Percentiles rank a stretch among this genome's conserved stretches.
phyloP scores from a whole-genome alignment of 2,329 filamentous ascomycete species.

The Trichophaea hybrida region DNA sequence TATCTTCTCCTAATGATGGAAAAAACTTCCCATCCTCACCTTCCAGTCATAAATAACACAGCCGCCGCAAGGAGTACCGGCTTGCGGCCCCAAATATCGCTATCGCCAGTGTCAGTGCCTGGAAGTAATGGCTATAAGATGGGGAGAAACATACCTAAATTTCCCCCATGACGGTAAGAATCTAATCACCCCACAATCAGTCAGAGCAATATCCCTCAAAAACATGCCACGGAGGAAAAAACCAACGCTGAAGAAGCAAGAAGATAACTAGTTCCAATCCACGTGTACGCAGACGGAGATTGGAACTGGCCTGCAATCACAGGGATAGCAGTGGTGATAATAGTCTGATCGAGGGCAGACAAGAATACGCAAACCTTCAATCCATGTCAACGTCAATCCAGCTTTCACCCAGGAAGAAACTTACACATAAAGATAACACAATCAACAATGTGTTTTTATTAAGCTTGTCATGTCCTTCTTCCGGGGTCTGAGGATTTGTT shows the following conservation, averaged over 20 bases:
- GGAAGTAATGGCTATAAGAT: slow-evolving; percentile 34
- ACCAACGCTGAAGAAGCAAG: slow-evolving; percentile 37
- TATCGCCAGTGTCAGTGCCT: slow-evolving; percentile 41
- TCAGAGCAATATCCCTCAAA: background rate
- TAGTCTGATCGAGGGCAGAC: slow-evolving; percentile 27
- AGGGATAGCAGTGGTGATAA: slow-evolving; percentile 48
- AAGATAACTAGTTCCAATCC: slow-evolving; percentile 53
- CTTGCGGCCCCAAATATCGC: slow-evolving; percentile 54
- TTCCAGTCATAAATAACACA: slow-evolving; percentile 45
- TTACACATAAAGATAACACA: slow-evolving; percentile 26
- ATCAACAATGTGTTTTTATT: slow-evolving; percentile 24
- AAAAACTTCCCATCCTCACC: slow-evolving; percentile 5
- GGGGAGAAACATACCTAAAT: slow-evolving; percentile 9
- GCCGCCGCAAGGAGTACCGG: slow-evolving; percentile 46
- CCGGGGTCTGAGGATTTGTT: background rate
- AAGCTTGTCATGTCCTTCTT: background rate
- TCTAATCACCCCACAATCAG: slow-evolving; percentile 23
- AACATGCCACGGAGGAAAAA: slow-evolving; percentile 24
- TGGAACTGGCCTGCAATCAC: slow-evolving; percentile 50
- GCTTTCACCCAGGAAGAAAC: slow-evolving; percentile 2
- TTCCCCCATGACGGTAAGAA: slow-evolving; percentile 32
- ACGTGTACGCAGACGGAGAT: slow-evolving; percentile 56
- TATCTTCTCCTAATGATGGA: slow-evolving; percentile 28
- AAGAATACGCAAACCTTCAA: slow-evolving; percentile 26
- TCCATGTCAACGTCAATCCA: background rate